phyloP scores from a whole-genome alignment of 345 rosid genomes.

The Dipteronia sinensis region DNA sequence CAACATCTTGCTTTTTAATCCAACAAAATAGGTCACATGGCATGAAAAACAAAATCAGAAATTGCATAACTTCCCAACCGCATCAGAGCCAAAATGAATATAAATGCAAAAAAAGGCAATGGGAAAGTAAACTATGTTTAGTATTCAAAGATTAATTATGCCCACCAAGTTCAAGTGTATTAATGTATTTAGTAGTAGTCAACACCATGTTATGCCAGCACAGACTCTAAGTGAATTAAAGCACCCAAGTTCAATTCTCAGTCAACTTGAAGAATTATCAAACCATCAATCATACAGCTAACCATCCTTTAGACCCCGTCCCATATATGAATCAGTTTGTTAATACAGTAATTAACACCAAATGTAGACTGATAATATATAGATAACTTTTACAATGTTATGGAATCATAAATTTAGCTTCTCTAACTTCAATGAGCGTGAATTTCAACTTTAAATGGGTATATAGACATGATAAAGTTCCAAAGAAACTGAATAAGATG shows the following conservation, averaged over 20 bases:
- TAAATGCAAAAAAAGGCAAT: background rate
- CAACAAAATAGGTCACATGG: background rate
- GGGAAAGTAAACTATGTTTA: background rate
- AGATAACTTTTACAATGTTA: background rate
- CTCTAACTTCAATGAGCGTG: background rate
- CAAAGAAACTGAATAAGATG: background rate
- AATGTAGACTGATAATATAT: background rate
- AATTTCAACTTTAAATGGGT: background rate
- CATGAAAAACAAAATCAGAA: background rate
- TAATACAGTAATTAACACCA: background rate
- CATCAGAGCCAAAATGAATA: background rate
- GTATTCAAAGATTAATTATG: background rate
- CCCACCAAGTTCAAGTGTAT: background rate
- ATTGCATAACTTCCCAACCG: background rate
- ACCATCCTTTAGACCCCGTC: background rate
- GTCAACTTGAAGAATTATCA: background rate
- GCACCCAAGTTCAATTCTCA: background rate
- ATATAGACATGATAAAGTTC: background rate
- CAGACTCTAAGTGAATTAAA: no score
- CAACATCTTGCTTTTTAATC: background rate
- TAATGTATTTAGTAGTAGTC: background rate
- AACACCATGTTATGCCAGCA: background rate
- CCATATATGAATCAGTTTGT: background rate
- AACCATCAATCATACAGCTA: background rate
- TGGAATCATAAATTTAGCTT: background rate